A percentile compares a stretch with the other conserved stretches of the same genome.
phyloP scores from a whole-genome alignment of 2,329 filamentous ascomycete genomes.

The Penicillium sp. region DNA sequence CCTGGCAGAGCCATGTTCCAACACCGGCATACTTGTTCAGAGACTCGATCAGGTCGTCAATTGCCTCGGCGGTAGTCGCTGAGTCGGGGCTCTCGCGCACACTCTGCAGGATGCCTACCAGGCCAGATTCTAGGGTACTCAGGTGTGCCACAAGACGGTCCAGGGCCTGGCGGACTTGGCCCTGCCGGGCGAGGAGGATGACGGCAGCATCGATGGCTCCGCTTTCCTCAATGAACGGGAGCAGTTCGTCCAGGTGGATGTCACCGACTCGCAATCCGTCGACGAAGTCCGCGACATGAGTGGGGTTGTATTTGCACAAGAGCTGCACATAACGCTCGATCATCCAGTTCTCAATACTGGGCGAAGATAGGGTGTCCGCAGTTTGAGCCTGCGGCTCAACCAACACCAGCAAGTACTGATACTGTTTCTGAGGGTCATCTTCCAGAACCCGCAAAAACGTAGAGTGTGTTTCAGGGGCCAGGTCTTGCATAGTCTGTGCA shows the following conservation, averaged over 20 bases:
- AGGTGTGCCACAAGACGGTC: slow-evolving; percentile 78
- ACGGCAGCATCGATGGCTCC: slow-evolving; percentile 92
- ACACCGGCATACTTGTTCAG: slow-evolving; percentile 89
- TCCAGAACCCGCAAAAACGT: slow-evolving; percentile 62
- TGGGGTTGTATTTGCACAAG: slow-evolving; percentile 82
- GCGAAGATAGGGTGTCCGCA: slow-evolving; percentile 34
- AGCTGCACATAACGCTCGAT: slow-evolving; percentile 83
- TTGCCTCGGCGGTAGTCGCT: slow-evolving; percentile 61
- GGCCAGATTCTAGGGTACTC: slow-evolving; percentile 72
- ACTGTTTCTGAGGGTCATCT: slow-evolving; percentile 65
- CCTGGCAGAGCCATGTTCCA: slow-evolving; percentile 92
- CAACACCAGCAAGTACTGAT: slow-evolving; percentile 72
- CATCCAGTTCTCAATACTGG: slow-evolving; percentile 57
- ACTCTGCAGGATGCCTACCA: slow-evolving; percentile 70
- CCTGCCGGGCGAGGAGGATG: slow-evolving; percentile 84
- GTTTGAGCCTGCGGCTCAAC: slow-evolving; percentile 61
- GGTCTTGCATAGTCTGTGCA: slow-evolving; percentile 63
- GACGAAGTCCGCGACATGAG: slow-evolving; percentile 83
- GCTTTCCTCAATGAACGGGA: slow-evolving; percentile 84
- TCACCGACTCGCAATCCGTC: slow-evolving; percentile 73
- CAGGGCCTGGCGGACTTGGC: slow-evolving; percentile 80
- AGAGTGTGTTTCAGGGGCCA: slow-evolving; percentile 66
- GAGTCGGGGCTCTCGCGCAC: slow-evolving; percentile 58
- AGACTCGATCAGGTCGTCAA: slow-evolving; percentile 71
- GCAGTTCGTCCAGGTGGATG: slow-evolving; percentile 72